These are phyloP conservation scores for Pleurotus tuoliensis DNA, from an alignment of 768 basidiomycete species.

Conservation along the genomic window DNA sequence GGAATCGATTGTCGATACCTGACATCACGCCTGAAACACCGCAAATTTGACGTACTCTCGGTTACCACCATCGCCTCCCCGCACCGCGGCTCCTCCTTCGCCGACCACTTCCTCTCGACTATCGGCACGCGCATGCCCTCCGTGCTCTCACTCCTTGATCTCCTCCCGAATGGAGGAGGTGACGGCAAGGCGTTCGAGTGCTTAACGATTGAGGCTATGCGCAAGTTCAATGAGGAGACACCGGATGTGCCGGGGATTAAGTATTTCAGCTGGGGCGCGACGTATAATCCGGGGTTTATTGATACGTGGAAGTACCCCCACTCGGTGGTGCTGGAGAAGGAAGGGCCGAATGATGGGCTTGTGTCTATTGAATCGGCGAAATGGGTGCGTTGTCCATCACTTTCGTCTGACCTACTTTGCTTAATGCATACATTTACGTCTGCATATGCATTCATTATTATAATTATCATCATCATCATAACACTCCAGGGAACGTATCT, in stretches of 20 bases:
- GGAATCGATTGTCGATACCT: slow-evolving; percentile 93
- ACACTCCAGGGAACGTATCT: slow-evolving; percentile 68
- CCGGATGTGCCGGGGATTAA: slow-evolving; percentile 74
- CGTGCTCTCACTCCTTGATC: slow-evolving; percentile 69
- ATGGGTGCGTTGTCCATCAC: slow-evolving; percentile 49
- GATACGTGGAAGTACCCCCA: slow-evolving; percentile 89
- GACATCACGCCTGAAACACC: slow-evolving; percentile 69
- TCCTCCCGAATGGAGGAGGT: slow-evolving; percentile 89
- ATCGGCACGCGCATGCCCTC: slow-evolving; percentile 71
- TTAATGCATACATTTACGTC: too few species aligned
- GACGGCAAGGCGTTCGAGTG: slow-evolving; percentile 93
- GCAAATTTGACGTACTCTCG: slow-evolving; percentile 77
- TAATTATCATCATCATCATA: slow-evolving; percentile 5
- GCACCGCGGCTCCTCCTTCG: slow-evolving; percentile 91
- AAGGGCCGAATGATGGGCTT: slow-evolving; percentile 93
- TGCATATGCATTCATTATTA: too few species aligned
- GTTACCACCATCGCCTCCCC: slow-evolving; percentile 95
- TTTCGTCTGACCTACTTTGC: too few species aligned
- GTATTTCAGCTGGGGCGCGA: slow-evolving; percentile 96
- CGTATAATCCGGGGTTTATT: slow-evolving; percentile 82
- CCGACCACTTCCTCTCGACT: slow-evolving; percentile 80
- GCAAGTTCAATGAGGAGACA: slow-evolving; percentile 80
- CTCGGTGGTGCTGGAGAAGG: slow-evolving; percentile 75
- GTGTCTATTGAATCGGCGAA: slow-evolving; percentile 84
- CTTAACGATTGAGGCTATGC: slow-evolving; percentile 84